These are phyloP conservation scores for Trichoderma sp. DNA, from an alignment of 2,329 filamentous ascomycete genomes.

Conservation along the genomic window DNA sequence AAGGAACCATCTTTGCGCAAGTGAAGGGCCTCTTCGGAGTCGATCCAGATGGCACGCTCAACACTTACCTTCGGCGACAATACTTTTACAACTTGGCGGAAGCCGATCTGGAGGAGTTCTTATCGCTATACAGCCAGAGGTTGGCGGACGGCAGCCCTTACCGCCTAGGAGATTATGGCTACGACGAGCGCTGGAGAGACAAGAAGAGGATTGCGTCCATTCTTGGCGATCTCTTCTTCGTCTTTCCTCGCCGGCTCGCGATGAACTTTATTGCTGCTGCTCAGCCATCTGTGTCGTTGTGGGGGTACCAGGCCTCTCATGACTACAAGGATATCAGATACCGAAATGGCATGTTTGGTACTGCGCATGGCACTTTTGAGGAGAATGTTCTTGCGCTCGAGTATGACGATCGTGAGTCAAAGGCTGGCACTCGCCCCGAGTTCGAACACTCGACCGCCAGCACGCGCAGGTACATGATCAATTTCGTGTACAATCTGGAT, in stretches of 20 bases:
- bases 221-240: constrained; percentile 14
- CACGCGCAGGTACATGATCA: constrained; percentile 41
- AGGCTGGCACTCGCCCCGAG: not conserved
- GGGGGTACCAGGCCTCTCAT: constrained; percentile 12
- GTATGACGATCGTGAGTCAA: not conserved
- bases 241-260: constrained; percentile 4
- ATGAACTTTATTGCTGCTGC: not conserved
- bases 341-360: not conserved
- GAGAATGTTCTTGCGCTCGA: no score
- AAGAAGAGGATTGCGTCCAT: constrained; percentile 60
- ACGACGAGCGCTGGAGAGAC: constrained; percentile 62
- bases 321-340: not conserved
- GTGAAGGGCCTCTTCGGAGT: constrained; percentile 50
- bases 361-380: constrained; percentile 7
- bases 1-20: constrained; percentile 61
- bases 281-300: constrained; percentile 2
- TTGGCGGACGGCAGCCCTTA: constrained; percentile 55
- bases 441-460: constrained; percentile 45
- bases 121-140: constrained; percentile 52
- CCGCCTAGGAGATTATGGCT: constrained; percentile 52
- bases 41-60: constrained; percentile 50
- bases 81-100: constrained; percentile 47
- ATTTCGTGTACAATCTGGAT: constrained; percentile 10
- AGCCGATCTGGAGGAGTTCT: constrained; percentile 44
- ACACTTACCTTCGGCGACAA: constrained; percentile 48